Conservation (phyloP, 2,329 filamentous ascomycete species). For the Tetracladium maxilliforme region DNA sequence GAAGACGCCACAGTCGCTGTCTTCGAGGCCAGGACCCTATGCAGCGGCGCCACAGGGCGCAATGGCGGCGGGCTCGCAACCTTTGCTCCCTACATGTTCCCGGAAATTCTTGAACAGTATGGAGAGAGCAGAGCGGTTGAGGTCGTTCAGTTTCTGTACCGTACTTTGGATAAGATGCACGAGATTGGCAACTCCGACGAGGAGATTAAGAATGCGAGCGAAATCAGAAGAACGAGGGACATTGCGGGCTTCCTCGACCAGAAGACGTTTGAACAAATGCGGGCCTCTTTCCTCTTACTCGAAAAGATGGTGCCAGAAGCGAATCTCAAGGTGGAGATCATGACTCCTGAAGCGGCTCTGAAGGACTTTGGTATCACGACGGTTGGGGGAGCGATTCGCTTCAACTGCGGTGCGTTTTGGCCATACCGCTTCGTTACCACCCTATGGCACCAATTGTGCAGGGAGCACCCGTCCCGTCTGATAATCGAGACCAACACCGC, state of each 20-base stretch:
- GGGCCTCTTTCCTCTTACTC: slow-evolving; percentile 1
- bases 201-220: slow-evolving; percentile 1
- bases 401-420: slow-evolving; percentile 29
- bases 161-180: slow-evolving; percentile 25
- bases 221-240: slow-evolving; percentile 1
- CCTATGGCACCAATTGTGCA: slow-evolving; percentile 25
- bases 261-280: slow-evolving; percentile 1
- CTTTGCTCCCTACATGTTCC: slow-evolving; percentile 25
- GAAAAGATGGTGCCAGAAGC: background rate
- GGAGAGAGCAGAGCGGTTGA: slow-evolving; percentile 20
- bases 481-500: slow-evolving; percentile 22
- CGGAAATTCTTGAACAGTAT: slow-evolving; percentile 13
- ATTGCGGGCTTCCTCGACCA: slow-evolving; percentile 1
- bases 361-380: slow-evolving; percentile 8
- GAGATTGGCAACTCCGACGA: slow-evolving; percentile 24
- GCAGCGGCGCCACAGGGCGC: slow-evolving; percentile 35
- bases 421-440: slow-evolving; percentile 32
- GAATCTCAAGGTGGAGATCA: background rate
- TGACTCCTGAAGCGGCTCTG: background rate
- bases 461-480: slow-evolving; percentile 15
- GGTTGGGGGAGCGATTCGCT: slow-evolving; percentile 11
- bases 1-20: slow-evolving; percentile 20
- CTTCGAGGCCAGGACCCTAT: slow-evolving; percentile 32
- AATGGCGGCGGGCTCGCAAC: slow-evolving; percentile 37
- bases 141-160: slow-evolving; percentile 26